Conservation (phyloP, 148 eudicot species). For the Dianthus caryophyllus region DNA sequence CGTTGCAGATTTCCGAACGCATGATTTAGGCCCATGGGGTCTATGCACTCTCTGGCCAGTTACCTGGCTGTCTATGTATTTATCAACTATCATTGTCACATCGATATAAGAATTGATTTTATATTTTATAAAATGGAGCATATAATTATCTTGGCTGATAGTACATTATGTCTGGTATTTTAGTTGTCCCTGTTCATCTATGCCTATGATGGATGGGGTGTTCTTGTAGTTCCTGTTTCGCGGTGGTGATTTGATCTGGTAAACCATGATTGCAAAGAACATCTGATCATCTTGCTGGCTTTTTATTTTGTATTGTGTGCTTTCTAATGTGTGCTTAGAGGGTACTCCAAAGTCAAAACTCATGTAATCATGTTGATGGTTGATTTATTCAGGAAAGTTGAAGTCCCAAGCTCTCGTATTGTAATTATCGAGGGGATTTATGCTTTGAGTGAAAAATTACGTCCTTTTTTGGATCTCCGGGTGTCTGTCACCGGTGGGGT, state of each 20-base stretch:
- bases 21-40: neutral
- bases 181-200: neutral
- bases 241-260: neutral
- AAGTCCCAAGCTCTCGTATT: conserved; percentile 85
- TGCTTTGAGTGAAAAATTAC: conserved; percentile 84
- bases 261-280: neutral
- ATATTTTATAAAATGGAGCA: too few species aligned
- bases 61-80: neutral
- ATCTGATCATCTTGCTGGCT: neutral
- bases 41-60: neutral
- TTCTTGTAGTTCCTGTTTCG: neutral
- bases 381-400: conserved; percentile 64
- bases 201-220: neutral
- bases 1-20: neutral
- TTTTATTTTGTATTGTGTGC: neutral
- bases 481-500: conserved; percentile 96
- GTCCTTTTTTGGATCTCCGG: conserved; percentile 84
- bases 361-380: conserved; percentile 10
- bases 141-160: neutral
- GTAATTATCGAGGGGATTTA: conserved; percentile 94
- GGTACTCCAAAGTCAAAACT: conserved; percentile 15
- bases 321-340: neutral
- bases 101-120: neutral
- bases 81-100: neutral
- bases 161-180: neutral